A percentile compares a stretch with the other conserved stretches of the same genome.
Evolutionary conservation across 148 eudicot genomes (phyloP).

Genomic region (Heliosperma pusillum): DNA sequence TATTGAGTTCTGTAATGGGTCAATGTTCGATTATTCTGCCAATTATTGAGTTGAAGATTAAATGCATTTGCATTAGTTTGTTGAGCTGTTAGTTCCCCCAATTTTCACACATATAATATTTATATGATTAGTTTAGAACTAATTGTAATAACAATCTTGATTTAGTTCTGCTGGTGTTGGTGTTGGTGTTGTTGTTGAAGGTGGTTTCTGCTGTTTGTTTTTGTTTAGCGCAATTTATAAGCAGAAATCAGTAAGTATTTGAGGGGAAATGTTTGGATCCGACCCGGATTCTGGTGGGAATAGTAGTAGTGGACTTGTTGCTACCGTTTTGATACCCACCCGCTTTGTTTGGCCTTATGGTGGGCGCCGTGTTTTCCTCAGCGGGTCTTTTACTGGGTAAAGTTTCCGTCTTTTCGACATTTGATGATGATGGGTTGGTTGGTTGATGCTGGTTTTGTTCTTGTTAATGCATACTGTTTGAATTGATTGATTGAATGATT

Average conservation of each 20-base stretch:
- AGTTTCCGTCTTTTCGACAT: conserved; percentile 12
- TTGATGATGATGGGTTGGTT: not conserved
- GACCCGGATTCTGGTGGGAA: conserved; percentile 31
- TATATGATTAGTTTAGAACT: too few relatives aligned
- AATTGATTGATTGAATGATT: conserved; percentile 5
- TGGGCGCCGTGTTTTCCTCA: conserved; percentile 41
- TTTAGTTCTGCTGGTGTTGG: too few relatives aligned
- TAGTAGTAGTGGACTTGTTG: conserved; percentile 24
- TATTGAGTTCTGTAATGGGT: conserved; percentile 21
- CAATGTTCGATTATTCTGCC: conserved; percentile 16
- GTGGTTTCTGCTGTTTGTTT: too few relatives aligned
- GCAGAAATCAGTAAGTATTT: not conserved
- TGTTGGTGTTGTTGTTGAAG: too few relatives aligned
- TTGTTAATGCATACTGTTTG: conserved; percentile 15
- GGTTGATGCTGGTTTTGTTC: not conserved
- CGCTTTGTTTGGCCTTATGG: conserved; percentile 41
- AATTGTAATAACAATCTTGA: too few relatives aligned
- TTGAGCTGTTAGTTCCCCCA: conserved; percentile 7
- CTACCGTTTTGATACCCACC: conserved; percentile 25
- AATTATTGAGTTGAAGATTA: conserved; percentile 20
- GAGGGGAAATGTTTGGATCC: conserved; percentile 38
- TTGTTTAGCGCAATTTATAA: not conserved
- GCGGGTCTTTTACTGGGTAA: conserved; percentile 48
- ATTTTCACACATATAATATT: too few relatives aligned
- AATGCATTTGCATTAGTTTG: conserved; percentile 23